These are phyloP conservation scores for Rhododendron henanense DNA, from an alignment of 148 eudicot species.

Conservation along the genomic window DNA sequence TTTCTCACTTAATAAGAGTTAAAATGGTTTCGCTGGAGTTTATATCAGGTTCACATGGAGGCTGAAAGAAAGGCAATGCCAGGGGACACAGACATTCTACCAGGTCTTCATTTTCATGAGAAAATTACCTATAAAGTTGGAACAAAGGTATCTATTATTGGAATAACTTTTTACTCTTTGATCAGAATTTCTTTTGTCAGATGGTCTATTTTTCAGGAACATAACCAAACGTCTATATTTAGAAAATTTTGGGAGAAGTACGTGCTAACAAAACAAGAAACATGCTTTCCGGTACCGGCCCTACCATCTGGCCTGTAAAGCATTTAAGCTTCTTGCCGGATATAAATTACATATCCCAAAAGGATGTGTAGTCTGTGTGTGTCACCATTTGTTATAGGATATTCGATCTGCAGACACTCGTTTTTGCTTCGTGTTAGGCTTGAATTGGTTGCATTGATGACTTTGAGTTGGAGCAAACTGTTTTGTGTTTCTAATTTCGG, in stretches of 20 bases:
- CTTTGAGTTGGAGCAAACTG: neutral
- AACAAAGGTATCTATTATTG: slow-evolving; percentile 51
- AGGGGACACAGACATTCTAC: slow-evolving; percentile 40
- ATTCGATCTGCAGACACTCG: neutral
- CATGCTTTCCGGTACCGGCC: neutral
- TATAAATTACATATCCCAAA: neutral
- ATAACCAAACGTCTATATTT: neutral
- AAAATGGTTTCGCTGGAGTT: neutral
- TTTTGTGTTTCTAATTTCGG: neutral
- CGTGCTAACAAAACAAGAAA: neutral
- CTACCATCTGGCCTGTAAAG: neutral
- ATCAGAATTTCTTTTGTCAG: neutral
- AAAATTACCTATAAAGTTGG: slow-evolving; percentile 87
- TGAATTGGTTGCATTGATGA: neutral
- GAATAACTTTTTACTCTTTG: neutral
- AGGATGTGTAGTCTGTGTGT: neutral
- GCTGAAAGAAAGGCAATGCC: slow-evolving; percentile 72
- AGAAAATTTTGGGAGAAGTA: too few species aligned
- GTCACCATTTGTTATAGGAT: neutral
- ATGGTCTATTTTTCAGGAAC: neutral
- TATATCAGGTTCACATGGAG: slow-evolving; percentile 91
- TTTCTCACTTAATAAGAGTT: neutral
- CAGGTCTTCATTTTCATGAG: slow-evolving; percentile 47
- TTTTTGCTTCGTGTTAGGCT: neutral
- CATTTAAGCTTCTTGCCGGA: neutral